Evolutionary conservation across 1,284 basidiomycete genomes (phyloP).

Genomic region (Tylopilus sp.): DNA sequence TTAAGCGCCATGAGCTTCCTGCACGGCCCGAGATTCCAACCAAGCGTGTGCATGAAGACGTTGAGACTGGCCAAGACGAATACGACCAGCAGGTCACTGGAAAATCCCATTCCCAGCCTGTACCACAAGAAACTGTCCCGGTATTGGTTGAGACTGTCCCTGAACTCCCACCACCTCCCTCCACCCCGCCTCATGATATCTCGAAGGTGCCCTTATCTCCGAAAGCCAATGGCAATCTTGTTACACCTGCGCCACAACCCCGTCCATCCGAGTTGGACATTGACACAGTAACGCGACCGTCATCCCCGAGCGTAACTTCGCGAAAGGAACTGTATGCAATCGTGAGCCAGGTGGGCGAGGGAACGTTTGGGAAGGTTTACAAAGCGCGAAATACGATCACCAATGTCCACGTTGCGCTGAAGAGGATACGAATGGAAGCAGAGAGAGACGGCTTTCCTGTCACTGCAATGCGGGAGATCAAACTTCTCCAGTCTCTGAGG

Average conservation of each 20-base stretch:
- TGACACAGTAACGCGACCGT: conserved; percentile 31
- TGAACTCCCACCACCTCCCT: conserved; percentile 16
- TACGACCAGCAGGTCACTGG: conserved; percentile 3
- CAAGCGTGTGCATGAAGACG: conserved; percentile 31
- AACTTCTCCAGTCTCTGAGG: conserved; percentile 85
- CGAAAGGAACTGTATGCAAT: conserved; percentile 76
- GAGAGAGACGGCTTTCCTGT: conserved; percentile 98
- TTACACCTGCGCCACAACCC: conserved; percentile 15
- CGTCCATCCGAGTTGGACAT: conserved; percentile 26
- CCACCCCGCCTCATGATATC: conserved; percentile 19
- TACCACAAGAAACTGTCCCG: conserved; percentile 10
- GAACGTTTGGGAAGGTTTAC: conserved; percentile 99
- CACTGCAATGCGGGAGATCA: conserved; percentile 98
- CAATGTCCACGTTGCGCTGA: conserved; percentile 81
- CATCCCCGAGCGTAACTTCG: conserved; percentile 32
- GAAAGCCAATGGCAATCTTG: conserved; percentile 24
- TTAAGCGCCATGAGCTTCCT: conserved; percentile 14
- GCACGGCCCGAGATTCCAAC: conserved; percentile 24
- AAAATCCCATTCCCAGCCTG: conserved; percentile 2
- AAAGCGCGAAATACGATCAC: conserved; percentile 85
- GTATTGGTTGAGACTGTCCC: conserved; percentile 7
- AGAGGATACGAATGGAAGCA: conserved; percentile 96
- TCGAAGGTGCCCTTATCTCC: conserved; percentile 24
- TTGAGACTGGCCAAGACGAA: conserved; percentile 21
- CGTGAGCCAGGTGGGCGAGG: conserved; percentile 93